These are phyloP conservation scores for Mycena pura DNA, from an alignment of 768 basidiomycete species.

Conservation along the genomic window DNA sequence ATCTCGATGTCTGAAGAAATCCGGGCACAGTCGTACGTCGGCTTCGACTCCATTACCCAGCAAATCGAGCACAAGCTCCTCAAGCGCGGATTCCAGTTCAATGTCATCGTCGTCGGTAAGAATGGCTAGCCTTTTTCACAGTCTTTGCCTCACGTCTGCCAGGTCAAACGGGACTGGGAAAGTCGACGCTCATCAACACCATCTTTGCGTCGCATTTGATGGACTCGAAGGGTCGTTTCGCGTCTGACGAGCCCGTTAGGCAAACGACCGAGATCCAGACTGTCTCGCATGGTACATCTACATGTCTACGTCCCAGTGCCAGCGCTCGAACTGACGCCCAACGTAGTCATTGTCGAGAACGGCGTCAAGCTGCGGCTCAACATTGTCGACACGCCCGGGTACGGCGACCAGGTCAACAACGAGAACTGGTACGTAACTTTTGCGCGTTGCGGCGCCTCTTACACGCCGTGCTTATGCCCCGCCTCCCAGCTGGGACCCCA, in stretches of 20 bases:
- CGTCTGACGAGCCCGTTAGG: slow-evolving; percentile 86
- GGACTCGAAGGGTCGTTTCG: slow-evolving; percentile 94
- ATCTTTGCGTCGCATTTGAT: slow-evolving; percentile 99
- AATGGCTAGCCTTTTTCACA: slow-evolving; percentile 7
- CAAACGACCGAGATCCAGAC: slow-evolving; percentile 98
- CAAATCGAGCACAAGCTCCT: slow-evolving; percentile 99
- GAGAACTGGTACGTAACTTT: slow-evolving; percentile 88
- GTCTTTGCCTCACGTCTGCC: neutral
- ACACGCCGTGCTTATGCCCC: slow-evolving; percentile 6
- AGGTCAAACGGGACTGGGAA: slow-evolving; percentile 98
- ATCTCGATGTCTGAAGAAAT: slow-evolving; percentile 70
- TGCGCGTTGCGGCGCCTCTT: slow-evolving; percentile 9
- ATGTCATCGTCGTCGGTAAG: slow-evolving; percentile 93
- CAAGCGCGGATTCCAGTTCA: slow-evolving; percentile 99
- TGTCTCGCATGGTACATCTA: slow-evolving; percentile 85
- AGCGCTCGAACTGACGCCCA: neutral
- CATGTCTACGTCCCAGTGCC: no score
- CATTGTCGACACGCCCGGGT: slow-evolving; percentile 98
- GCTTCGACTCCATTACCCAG: slow-evolving; percentile 96
- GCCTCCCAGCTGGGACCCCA: slow-evolving; percentile 90
- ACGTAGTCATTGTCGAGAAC: slow-evolving; percentile 91
- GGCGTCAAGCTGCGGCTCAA: slow-evolving; percentile 93
- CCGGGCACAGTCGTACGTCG: slow-evolving; percentile 91
- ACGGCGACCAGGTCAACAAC: slow-evolving; percentile 98
- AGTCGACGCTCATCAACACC: slow-evolving; percentile 98